Evolutionary conservation across 768 basidiomycete genomes (phyloP).

Genomic region (Lactifluus volemus): DNA sequence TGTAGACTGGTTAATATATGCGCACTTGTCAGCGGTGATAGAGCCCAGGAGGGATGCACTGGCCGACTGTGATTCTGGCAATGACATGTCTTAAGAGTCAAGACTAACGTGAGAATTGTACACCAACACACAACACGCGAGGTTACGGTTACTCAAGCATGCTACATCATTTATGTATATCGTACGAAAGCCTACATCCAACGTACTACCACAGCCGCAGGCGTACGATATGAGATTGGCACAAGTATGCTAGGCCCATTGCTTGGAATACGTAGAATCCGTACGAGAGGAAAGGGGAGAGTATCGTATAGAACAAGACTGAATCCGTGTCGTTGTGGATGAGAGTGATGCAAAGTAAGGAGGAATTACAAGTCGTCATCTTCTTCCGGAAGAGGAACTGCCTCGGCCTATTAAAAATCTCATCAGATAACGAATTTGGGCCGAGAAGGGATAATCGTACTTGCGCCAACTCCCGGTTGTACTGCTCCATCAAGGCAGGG

Average conservation of each 20-base stretch:
- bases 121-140: neutral
- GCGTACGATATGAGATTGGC: neutral
- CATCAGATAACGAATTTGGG: slow-evolving; percentile 2
- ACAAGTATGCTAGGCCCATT: neutral
- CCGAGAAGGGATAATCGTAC: slow-evolving; percentile 31
- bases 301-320: slow-evolving; percentile 8
- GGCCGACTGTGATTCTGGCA: neutral
- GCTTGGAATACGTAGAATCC: slow-evolving; percentile 2
- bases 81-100: neutral
- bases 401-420: slow-evolving; percentile 53
- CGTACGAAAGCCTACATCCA: slow-evolving; percentile 1
- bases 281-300: neutral
- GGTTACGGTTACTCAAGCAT: neutral
- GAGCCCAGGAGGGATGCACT: slow-evolving; percentile 6
- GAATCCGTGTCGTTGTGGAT: slow-evolving; percentile 3
- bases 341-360: slow-evolving; percentile 9
- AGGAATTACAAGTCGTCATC: slow-evolving; percentile 69
- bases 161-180: slow-evolving; percentile 4
- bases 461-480: slow-evolving; percentile 65
- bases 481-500: slow-evolving; percentile 63
- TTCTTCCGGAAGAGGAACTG: slow-evolving; percentile 94
- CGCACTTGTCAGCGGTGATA: slow-evolving; percentile 62
- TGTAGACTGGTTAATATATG: slow-evolving; percentile 12
- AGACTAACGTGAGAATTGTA: neutral
- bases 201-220: neutral